phyloP scores from a whole-genome alignment of 176 grass and related monocot species.

The Oropetium thomaeum region DNA sequence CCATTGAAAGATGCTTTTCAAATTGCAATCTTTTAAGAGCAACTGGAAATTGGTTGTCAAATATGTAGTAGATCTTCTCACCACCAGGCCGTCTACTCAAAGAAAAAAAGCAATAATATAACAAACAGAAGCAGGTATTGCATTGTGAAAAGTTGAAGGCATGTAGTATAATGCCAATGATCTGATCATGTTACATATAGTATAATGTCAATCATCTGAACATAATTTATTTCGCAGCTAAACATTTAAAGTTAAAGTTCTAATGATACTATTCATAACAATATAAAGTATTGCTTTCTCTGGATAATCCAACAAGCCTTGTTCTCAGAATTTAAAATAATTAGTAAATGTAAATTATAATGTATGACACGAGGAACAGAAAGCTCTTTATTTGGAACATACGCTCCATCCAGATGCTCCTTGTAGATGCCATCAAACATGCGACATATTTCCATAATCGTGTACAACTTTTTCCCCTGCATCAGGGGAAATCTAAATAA shows the following conservation, averaged over 20 bases:
- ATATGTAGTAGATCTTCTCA: slow-evolving; percentile 94
- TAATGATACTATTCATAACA: background rate
- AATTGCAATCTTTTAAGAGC: slow-evolving; percentile 95
- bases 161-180: background rate
- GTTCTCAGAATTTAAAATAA: background rate
- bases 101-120: background rate
- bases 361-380: slow-evolving; percentile 7
- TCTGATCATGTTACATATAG: background rate
- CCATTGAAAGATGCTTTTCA: slow-evolving; percentile 96
- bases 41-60: slow-evolving; percentile 91
- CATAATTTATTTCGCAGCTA: background rate
- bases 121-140: background rate
- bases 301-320: background rate
- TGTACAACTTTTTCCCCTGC: slow-evolving; percentile 93
- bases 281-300: background rate
- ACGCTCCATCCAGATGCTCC: slow-evolving; percentile 91
- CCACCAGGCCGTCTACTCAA: slow-evolving; percentile 75
- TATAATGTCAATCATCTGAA: background rate
- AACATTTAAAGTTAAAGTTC: background rate
- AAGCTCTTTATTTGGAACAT: slow-evolving; percentile 27
- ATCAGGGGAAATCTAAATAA: background rate
- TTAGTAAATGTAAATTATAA: background rate
- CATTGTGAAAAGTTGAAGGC: background rate
- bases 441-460: slow-evolving; percentile 94
- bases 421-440: slow-evolving; percentile 94